Percentiles rank a stretch among this genome's conserved stretches.
These are phyloP conservation scores for Pleurotus cornucopiae DNA, from an alignment of 768 basidiomycete species.

Conservation along the genomic window DNA sequence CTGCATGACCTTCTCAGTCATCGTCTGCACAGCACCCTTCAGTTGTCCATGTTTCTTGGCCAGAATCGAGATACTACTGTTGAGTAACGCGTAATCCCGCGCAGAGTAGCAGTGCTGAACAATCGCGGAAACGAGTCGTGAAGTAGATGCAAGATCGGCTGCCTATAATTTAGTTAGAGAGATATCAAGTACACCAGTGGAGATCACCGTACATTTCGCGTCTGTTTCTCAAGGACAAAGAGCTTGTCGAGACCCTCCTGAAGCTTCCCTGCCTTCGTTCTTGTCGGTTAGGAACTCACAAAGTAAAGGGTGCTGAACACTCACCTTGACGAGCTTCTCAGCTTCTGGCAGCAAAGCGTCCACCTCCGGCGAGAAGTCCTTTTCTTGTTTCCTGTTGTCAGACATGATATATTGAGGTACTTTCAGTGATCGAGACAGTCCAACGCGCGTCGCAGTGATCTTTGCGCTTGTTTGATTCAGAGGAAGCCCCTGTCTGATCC, in stretches of 20 bases:
- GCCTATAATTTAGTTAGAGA: constrained; percentile 50
- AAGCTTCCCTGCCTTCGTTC: constrained; percentile 66
- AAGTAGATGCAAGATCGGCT: constrained; percentile 89
- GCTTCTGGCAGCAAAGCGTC: constrained; percentile 69
- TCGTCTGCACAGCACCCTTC: constrained; percentile 83
- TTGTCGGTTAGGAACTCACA: not conserved
- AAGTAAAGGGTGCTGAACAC: constrained; percentile 16
- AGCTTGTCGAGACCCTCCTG: constrained; percentile 90
- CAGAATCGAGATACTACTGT: constrained; percentile 61
- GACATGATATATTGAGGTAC: constrained; percentile 55
- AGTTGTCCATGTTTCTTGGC: constrained; percentile 98
- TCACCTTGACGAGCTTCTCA: constrained; percentile 66
- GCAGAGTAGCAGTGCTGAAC: constrained; percentile 70
- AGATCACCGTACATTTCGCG: constrained; percentile 73
- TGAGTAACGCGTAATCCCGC: constrained; percentile 65
- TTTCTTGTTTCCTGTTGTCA: constrained; percentile 80
- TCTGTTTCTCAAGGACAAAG: constrained; percentile 87
- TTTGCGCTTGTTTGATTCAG: constrained; percentile 36
- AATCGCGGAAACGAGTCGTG: constrained; percentile 73
- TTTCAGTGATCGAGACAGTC: constrained; percentile 23
- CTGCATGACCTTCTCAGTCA: constrained; percentile 81
- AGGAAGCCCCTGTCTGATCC: not conserved
- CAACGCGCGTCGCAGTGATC: constrained; percentile 57
- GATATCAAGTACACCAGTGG: not conserved
- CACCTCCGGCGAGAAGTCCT: constrained; percentile 84